Evolutionary conservation across 768 basidiomycete genomes (phyloP).

Genomic region (Lanmaoa pseudosensibilis): DNA sequence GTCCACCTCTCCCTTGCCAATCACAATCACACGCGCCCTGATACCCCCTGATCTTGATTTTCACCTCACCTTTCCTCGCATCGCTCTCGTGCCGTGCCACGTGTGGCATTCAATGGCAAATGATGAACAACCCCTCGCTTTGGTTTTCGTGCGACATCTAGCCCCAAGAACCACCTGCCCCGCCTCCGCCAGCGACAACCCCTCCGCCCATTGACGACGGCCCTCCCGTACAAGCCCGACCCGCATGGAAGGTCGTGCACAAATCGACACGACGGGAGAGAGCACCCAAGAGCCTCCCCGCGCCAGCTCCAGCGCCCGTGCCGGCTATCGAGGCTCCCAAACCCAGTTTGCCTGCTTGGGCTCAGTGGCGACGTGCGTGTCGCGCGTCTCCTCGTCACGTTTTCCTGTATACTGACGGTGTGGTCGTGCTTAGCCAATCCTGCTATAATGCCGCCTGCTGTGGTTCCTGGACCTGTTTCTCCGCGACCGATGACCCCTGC

Average conservation of each 20-base stretch:
- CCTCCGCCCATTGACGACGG: slow-evolving; percentile 49
- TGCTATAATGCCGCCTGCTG: slow-evolving; percentile 54
- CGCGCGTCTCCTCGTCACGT: not conserved
- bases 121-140: not conserved
- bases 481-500: slow-evolving; percentile 46
- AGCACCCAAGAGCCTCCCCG: slow-evolving; percentile 43
- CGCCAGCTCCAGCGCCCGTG: slow-evolving; percentile 31
- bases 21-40: not conserved
- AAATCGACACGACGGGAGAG: slow-evolving; percentile 59
- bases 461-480: slow-evolving; percentile 33
- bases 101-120: not conserved
- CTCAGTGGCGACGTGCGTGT: slow-evolving; percentile 74
- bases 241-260: slow-evolving; percentile 74
- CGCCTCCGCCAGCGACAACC: slow-evolving; percentile 39
- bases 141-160: slow-evolving; percentile 5
- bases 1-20: not conserved
- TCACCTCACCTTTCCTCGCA: not conserved
- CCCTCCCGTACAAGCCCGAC: slow-evolving; percentile 51
- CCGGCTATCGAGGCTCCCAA: slow-evolving; percentile 48
- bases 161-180: slow-evolving; percentile 39
- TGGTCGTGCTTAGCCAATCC: slow-evolving; percentile 56
- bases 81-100: not conserved
- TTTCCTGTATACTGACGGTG: not conserved
- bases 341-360: slow-evolving; percentile 71
- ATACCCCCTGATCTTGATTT: not conserved